Evolutionary conservation across 2,329 filamentous ascomycete species (phyloP).

Genomic region (Fusarium sororula): DNA sequence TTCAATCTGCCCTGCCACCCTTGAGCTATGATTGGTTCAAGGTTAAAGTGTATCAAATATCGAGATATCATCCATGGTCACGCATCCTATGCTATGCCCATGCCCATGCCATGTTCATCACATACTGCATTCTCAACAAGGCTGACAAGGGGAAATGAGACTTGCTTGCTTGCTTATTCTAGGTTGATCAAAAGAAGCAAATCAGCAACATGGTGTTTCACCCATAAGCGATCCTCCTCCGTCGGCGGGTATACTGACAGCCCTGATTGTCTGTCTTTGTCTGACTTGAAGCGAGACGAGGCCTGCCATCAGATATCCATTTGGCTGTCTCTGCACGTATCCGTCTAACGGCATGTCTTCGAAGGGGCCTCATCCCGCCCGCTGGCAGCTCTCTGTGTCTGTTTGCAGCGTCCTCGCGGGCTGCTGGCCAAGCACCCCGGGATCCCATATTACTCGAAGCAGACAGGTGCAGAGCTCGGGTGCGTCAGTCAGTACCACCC

Average conservation of each 20-base stretch:
- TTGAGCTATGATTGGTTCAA: conserved; percentile 33
- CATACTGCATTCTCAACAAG: conserved; percentile 13
- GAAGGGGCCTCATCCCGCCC: conserved; percentile 36
- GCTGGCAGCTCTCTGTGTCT: conserved; percentile 28
- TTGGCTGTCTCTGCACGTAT: conserved; percentile 30
- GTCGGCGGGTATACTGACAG: background rate
- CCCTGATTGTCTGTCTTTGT: conserved; percentile 10
- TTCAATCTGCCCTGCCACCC: background rate
- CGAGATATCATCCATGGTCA: conserved; percentile 15
- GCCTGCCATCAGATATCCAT: conserved; percentile 36
- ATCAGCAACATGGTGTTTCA: conserved; percentile 26
- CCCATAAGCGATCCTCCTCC: conserved; percentile 5
- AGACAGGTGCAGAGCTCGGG: conserved; percentile 36
- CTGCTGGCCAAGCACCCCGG: conserved; percentile 29
- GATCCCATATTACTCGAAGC: conserved; percentile 34
- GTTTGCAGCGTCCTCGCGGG: conserved; percentile 16
- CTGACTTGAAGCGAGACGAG: conserved; percentile 24
- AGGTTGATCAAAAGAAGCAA: conserved; percentile 7
- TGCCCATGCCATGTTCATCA: background rate
- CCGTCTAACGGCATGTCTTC: conserved; percentile 29
- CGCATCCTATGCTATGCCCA: conserved; percentile 1
- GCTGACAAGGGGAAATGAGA: conserved; percentile 21
- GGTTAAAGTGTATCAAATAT: conserved; percentile 24
- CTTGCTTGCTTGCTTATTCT: conserved; percentile 34
- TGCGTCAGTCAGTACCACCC: conserved; percentile 37